Evolutionary conservation across 1,284 basidiomycete species (phyloP).

Genomic region (Thelephora terrestris): DNA sequence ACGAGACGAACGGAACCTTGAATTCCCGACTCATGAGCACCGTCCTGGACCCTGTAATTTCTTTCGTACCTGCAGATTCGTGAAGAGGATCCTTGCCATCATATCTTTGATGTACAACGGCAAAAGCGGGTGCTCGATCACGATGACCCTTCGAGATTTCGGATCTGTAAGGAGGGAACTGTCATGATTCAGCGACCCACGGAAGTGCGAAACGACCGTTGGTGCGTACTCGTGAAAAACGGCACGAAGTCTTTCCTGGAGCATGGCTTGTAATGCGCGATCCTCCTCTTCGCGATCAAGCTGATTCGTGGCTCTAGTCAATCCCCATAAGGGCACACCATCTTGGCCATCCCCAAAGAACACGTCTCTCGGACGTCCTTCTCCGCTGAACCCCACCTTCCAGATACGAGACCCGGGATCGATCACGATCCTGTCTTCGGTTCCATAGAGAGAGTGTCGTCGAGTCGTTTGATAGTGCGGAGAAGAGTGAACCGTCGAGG

Average conservation of each 20-base stretch:
- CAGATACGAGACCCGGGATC: constrained; percentile 79
- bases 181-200: constrained; percentile 10
- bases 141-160: constrained; percentile 85
- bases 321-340: constrained; percentile 47
- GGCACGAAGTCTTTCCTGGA: constrained; percentile 61
- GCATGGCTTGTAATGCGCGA: constrained; percentile 51
- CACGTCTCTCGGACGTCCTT: constrained; percentile 73
- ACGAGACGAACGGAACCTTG: constrained; percentile 87
- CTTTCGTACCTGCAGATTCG: constrained; percentile 68
- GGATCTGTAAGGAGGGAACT: constrained; percentile 90
- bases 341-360: constrained; percentile 41
- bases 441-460: constrained; percentile 74
- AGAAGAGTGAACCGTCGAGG: constrained; percentile 50
- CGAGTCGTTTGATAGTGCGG: constrained; percentile 72
- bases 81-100: constrained; percentile 80
- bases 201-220: constrained; percentile 1
- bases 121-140: constrained; percentile 84
- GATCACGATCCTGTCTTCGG: constrained; percentile 77
- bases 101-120: constrained; percentile 82
- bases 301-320: constrained; percentile 42
- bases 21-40: constrained; percentile 6
- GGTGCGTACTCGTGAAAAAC: constrained; percentile 77
- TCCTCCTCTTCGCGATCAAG: constrained; percentile 63
- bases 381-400: constrained; percentile 87
- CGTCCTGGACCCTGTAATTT: too few relatives aligned